Percentiles rank a stretch among this genome's conserved stretches.
Conservation (phyloP, 2,329 filamentous ascomycete genomes). For the Thielaviopsis populi region DNA sequence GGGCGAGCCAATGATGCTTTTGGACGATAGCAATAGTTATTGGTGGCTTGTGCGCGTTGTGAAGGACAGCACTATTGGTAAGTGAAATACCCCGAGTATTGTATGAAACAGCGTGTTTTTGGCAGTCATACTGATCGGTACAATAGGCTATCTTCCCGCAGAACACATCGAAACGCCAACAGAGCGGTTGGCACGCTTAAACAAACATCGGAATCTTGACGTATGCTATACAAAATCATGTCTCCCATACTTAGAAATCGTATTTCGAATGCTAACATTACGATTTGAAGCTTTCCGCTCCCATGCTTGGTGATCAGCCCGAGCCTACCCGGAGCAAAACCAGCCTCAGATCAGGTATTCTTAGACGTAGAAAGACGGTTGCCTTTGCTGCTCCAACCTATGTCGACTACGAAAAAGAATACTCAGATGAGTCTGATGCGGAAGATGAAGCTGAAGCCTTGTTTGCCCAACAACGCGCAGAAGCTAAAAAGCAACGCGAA, state of each 20-base stretch:
- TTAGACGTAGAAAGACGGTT: constrained; percentile 72
- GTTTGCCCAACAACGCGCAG: constrained; percentile 25
- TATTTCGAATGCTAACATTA: not conserved
- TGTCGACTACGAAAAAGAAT: constrained; percentile 76
- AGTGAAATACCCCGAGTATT: constrained; percentile 18
- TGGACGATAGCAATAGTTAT: constrained; percentile 98
- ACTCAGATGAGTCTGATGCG: constrained; percentile 61
- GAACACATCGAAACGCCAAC: constrained; percentile 98
- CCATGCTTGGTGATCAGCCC: constrained; percentile 47
- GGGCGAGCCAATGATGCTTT: constrained; percentile 93
- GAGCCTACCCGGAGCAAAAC: constrained; percentile 42
- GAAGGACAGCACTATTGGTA: constrained; percentile 88
- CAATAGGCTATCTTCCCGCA: constrained; percentile 75
- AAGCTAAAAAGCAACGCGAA: constrained; percentile 23
- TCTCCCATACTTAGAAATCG: not conserved
- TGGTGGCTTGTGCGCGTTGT: constrained; percentile 98
- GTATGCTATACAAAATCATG: constrained; percentile 36
- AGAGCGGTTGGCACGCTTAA: constrained; percentile 79
- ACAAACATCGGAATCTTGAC: constrained; percentile 97
- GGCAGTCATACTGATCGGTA: constrained; percentile 20
- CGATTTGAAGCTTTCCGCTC: constrained; percentile 37
- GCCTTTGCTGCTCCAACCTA: constrained; percentile 75
- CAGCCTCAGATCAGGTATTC: constrained; percentile 62
- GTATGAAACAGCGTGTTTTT: not conserved
- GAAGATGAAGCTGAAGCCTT: constrained; percentile 29